Conservation (phyloP, 2,329 filamentous ascomycete species). For the Hymenoscyphus linearis region DNA sequence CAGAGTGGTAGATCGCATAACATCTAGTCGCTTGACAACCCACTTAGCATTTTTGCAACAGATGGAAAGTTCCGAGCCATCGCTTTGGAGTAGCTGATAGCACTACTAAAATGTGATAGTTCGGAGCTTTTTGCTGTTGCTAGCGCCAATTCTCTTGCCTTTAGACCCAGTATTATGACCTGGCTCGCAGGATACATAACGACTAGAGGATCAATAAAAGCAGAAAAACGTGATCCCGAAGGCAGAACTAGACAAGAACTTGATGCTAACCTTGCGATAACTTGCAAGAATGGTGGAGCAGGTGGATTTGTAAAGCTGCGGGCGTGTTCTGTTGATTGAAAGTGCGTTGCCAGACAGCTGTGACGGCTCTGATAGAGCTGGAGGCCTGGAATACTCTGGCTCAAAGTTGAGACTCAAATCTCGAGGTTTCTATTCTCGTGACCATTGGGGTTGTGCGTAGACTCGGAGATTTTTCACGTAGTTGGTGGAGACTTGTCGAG, state of each 20-base stretch:
- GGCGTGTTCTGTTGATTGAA: not conserved
- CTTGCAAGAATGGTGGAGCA: not conserved
- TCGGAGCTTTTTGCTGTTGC: not conserved
- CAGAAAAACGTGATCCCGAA: not conserved
- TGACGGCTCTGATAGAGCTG: not conserved
- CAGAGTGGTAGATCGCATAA: not conserved
- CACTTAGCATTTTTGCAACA: not conserved
- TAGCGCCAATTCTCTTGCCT: not conserved
- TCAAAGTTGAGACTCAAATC: not conserved
- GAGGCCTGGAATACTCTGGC: not conserved
- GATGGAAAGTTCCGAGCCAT: not conserved
- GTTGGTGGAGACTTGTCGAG: not conserved
- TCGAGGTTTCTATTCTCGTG: not conserved
- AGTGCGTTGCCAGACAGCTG: not conserved
- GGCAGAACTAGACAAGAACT: not conserved
- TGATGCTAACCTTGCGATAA: not conserved
- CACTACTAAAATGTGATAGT: not conserved
- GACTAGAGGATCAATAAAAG: not conserved
- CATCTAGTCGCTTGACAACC: not conserved
- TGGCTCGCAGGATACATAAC: constrained; percentile 6
- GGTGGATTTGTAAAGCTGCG: not conserved
- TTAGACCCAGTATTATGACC: constrained; percentile 3
- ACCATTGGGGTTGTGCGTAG: not conserved
- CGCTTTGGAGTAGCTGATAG: not conserved
- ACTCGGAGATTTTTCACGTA: not conserved